phyloP scores from a whole-genome alignment of 805 yeast species.

The Schwanniomyces occidentalis region DNA sequence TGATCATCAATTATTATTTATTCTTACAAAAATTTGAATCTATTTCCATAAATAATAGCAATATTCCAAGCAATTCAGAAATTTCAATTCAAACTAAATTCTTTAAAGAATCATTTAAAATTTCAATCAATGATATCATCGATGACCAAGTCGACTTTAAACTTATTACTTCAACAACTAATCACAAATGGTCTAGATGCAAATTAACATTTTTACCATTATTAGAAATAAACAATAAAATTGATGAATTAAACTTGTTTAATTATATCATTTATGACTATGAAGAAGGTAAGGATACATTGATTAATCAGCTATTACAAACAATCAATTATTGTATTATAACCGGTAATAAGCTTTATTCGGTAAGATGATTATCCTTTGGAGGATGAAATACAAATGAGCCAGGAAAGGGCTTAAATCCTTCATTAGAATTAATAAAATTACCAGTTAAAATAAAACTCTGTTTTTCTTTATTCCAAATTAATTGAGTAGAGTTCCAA shows the following conservation, averaged over 20 bases:
- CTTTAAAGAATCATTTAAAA: constrained; percentile 32
- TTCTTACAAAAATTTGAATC: constrained; percentile 1
- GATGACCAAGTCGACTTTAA: constrained; percentile 10
- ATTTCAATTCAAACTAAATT: constrained; percentile 30
- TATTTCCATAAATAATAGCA: constrained; percentile 6
- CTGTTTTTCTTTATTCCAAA: constrained; percentile 28
- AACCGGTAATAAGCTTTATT: constrained; percentile 37
- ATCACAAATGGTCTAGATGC: constrained; percentile 41
- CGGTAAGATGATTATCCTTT: background rate
- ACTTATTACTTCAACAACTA: constrained; percentile 25
- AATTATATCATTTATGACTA: constrained; percentile 23
- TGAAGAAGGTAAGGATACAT: constrained; percentile 8
- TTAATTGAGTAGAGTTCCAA: constrained; percentile 33
- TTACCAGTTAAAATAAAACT: constrained; percentile 19
- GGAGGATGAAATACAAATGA: constrained; percentile 15
- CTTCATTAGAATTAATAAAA: constrained; percentile 19
- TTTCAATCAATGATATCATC: constrained; percentile 12
- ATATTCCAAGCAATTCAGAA: constrained; percentile 16
- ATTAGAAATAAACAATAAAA: constrained; percentile 29
- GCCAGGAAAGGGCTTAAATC: constrained; percentile 26
- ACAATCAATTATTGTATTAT: constrained; percentile 33
- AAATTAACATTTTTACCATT: constrained; percentile 37
- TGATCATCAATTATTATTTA: constrained; percentile 12
- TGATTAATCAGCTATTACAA: constrained; percentile 16
- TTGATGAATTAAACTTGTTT: constrained; percentile 32